Evolutionary conservation across 148 eudicot genomes (phyloP), one percentile per base, ranked within the genome.

Genomic region (Chenopodium suecicum): DNA sequence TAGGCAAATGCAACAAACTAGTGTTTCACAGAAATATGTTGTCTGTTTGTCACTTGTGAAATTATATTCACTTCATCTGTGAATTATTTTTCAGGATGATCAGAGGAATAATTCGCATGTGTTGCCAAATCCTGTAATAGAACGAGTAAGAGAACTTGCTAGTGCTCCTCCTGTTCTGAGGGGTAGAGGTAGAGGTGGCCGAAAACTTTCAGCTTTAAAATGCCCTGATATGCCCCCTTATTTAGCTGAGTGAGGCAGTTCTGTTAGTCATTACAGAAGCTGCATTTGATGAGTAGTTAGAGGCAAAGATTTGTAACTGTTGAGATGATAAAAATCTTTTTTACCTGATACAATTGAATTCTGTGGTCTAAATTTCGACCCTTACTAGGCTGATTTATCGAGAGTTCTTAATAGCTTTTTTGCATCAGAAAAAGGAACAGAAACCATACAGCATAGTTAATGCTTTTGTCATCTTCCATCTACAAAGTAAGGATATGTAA

Each of bases 81-180:
- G 44, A 44, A 25, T 77, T 72, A 22, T 34, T 63, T 13, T 85
- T 74, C 86, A 88, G 93, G 91, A 80, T 75, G 83, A 77, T 23
- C 79, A 82, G 77, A 90, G 73, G 68, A 77, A 83, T 70, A 78
- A 89, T 23, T 79, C 83, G 80, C 91, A 86, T 9, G 86, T 84
- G 50, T 84, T 90, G 77, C 93, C 93, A 34, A 83, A 79, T 48
- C 56, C 89, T 65, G 46, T 90, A 31, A 52, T 89, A 23, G 82
- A 81, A 44, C 90, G 90, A n/a, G 90, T 90, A 8, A 79, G 82
- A 60, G 91, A 90, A 83, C 84, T 90, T 78, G 90, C 86, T 22
- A 56, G 14, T 29, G 81, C 75, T 79, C 82, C 89, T 31, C 73
- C 81, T 77, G 86, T 50, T 12, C 16, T 88, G 25, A 77, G 78